These are phyloP conservation scores for Penicillium sp. DNA, from an alignment of 2,329 filamentous ascomycete species.

Conservation along the genomic window DNA sequence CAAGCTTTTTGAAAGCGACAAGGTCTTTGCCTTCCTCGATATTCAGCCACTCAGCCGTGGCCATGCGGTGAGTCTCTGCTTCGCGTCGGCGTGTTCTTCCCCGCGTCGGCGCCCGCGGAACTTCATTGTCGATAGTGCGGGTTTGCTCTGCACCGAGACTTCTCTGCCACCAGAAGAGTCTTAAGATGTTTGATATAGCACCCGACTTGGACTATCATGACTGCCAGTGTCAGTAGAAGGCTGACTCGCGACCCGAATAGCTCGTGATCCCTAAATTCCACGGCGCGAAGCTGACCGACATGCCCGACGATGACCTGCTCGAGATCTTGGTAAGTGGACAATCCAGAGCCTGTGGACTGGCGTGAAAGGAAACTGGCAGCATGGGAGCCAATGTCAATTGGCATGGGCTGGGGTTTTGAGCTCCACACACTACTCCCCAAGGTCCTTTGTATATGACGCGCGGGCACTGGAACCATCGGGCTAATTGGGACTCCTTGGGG, in stretches of 20 bases:
- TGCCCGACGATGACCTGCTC: slow-evolving; percentile 79
- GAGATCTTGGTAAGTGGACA: slow-evolving; percentile 68
- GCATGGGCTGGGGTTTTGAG: neutral
- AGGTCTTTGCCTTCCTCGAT: slow-evolving; percentile 92
- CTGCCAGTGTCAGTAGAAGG: too few species aligned
- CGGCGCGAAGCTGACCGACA: slow-evolving; percentile 85
- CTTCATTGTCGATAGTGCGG: neutral
- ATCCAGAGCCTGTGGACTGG: neutral
- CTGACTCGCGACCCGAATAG: slow-evolving; percentile 45
- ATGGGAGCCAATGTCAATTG: slow-evolving; percentile 4
- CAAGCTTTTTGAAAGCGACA: slow-evolving; percentile 94
- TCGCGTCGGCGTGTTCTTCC: slow-evolving; percentile 11
- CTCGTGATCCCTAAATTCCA: slow-evolving; percentile 96
- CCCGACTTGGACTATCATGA: too few species aligned
- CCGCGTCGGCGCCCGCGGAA: slow-evolving; percentile 16
- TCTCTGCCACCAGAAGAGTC: neutral
- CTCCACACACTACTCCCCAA: slow-evolving; percentile 6
- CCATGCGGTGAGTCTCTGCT: slow-evolving; percentile 73
- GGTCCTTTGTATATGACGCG: too few species aligned
- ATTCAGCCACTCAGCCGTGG: slow-evolving; percentile 86
- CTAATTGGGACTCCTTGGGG: slow-evolving; percentile 9
- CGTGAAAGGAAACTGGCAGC: neutral
- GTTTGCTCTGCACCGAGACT: neutral
- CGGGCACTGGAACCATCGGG: slow-evolving; percentile 7
- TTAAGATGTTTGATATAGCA: too few species aligned